Percentiles rank a stretch among this genome's conserved stretches.
Conservation (phyloP, 192 early-diverging fungal genomes). For the Phycomyces nitens region DNA sequence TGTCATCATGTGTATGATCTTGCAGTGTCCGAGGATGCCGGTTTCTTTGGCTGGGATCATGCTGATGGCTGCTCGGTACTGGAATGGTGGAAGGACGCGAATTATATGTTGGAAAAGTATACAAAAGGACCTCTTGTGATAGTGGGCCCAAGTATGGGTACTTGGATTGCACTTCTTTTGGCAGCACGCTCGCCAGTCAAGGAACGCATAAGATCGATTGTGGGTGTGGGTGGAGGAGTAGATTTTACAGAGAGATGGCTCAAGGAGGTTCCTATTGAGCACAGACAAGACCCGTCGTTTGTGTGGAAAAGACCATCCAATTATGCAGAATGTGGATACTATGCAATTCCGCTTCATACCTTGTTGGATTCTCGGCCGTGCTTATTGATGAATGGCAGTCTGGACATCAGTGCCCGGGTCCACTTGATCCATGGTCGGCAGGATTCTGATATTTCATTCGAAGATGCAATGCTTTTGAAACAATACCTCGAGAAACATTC, state of each 20-base stretch:
- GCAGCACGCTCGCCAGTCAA: neutral
- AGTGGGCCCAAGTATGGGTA: slow-evolving; percentile 31
- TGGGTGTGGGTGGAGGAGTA: slow-evolving; percentile 27
- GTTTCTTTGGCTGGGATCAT: slow-evolving; percentile 32
- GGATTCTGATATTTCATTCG: slow-evolving; percentile 15
- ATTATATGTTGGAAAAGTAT: neutral
- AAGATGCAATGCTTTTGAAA: neutral
- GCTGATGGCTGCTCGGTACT: slow-evolving; percentile 9
- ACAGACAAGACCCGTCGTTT: neutral
- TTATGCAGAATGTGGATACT: slow-evolving; percentile 24
- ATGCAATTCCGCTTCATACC: slow-evolving; percentile 24
- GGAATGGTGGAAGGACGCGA: slow-evolving; percentile 23
- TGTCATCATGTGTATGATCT: slow-evolving; percentile 10
- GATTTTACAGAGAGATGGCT: slow-evolving; percentile 31
- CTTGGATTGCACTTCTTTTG: slow-evolving; percentile 21
- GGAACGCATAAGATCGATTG: neutral
- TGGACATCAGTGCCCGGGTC: slow-evolving; percentile 1
- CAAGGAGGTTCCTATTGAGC: slow-evolving; percentile 14
- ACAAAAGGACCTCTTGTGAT: slow-evolving; percentile 2
- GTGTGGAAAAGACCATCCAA: slow-evolving; percentile 19
- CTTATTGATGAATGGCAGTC: slow-evolving; percentile 1
- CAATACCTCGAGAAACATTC: neutral
- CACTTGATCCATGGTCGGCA: slow-evolving; percentile 21
- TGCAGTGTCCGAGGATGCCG: neutral
- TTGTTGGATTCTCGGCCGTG: slow-evolving; percentile 13